Conservation (phyloP, 805 yeast genomes). For the Teunomyces panamensis region DNA sequence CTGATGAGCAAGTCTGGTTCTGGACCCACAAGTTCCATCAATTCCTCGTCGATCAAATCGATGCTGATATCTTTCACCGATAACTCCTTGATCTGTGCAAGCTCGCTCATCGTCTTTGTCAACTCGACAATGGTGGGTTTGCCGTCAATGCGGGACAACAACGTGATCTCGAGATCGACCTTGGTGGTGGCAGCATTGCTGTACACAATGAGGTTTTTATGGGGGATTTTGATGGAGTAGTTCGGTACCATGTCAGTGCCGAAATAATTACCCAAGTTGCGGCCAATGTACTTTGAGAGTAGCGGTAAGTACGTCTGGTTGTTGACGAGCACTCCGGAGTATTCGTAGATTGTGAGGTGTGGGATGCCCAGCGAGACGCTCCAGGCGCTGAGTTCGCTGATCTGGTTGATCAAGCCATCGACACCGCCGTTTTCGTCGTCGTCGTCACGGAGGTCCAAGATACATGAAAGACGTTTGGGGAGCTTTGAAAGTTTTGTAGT, state of each 20-base stretch:
- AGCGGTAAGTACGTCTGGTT: conserved; percentile 38
- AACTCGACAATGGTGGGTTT: conserved; percentile 85
- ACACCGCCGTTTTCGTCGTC: conserved; percentile 89
- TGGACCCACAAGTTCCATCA: conserved; percentile 72
- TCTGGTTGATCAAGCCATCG: conserved; percentile 73
- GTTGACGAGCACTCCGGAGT: conserved; percentile 62
- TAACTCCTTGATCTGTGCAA: conserved; percentile 61
- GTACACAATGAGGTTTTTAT: conserved; percentile 49
- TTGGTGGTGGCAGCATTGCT: conserved; percentile 29
- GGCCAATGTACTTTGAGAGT: conserved; percentile 53
- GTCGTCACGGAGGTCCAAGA: conserved; percentile 69
- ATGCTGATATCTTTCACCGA: conserved; percentile 66
- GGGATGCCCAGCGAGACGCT: conserved; percentile 83
- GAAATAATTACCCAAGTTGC: conserved; percentile 66
- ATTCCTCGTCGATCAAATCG: conserved; percentile 70
- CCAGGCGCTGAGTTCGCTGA: conserved; percentile 83
- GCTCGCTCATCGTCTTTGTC: conserved; percentile 79
- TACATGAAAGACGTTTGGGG: conserved; percentile 73
- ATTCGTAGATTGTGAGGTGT: conserved; percentile 71
- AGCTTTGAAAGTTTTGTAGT: conserved; percentile 68
- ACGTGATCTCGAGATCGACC: conserved; percentile 56
- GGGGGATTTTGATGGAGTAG: conserved; percentile 65
- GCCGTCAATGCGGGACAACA: conserved; percentile 79
- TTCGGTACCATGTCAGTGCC: conserved; percentile 68
- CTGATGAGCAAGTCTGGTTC: conserved; percentile 88